Evolutionary conservation across 495 filamentous ascomycete genomes (phyloP), one percentile per base, ranked within the genome.

Genomic region (Aspergillus homomorphus): DNA sequence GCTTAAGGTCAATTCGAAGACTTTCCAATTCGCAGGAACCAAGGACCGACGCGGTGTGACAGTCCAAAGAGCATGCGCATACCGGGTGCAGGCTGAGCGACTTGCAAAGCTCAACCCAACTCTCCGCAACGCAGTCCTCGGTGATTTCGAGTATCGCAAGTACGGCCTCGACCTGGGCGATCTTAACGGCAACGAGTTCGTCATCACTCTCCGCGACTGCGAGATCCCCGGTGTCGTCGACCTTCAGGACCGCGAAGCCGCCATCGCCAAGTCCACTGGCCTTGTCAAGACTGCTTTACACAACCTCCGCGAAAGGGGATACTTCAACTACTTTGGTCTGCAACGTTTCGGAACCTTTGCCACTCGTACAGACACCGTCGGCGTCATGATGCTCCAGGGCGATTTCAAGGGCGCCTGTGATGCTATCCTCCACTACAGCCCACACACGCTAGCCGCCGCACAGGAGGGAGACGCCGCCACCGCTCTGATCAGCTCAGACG

Each of bases 261-360:
- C 61, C 55, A 62, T 62, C 56, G 54, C 69, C 15, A 75, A 76
- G 46, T 78, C 77, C 7, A 68, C 84, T 14, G 73, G 80, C 6
- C 70, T 88, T 43, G 78, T 97, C 5, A 73, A 72, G 14, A 66
- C 76, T 1, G 76, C 85, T 7, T 71, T 89, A 45, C 66, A 73
- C 48, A 76, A 78, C 24, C 76, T 92, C 9, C 70, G 72, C 52
- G 69, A 82, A 45, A 75, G 83, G 15, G 94, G 94, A 0, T 98
- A 96, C 73, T 84, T 98, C 70, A 98, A 98, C 70, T 98, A 98
- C 76, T 98, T 89, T 59, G 94, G 94, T 15, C 82, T 97, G 2
- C 94, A 98, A 73, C 85, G 94, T 14, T 98, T 98, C 63, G 94
- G 94, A 22, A 89, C 90, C 3, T 92, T 91, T 70, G 71, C 81